Evolutionary conservation across 306 rosid genomes (phyloP).

Genomic region (Castanea mollissima): DNA sequence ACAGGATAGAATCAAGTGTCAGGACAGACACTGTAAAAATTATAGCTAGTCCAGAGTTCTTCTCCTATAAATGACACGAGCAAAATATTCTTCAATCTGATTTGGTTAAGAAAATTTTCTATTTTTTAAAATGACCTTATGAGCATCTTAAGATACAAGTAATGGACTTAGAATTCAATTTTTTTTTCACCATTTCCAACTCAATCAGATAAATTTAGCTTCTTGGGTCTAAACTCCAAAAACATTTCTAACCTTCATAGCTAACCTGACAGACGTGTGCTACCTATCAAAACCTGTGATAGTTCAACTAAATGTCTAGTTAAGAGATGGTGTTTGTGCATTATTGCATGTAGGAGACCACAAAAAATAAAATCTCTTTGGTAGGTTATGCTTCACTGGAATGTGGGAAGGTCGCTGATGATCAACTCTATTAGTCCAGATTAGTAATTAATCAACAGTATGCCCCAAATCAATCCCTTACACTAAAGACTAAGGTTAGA

Average conservation of each 20-base stretch:
- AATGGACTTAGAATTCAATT: not conserved
- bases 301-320: not conserved
- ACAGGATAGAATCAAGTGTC: not conserved
- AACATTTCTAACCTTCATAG: not conserved
- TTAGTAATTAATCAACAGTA: not conserved
- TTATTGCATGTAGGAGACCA: not conserved
- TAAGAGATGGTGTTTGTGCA: not conserved
- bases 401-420: not conserved
- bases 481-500: not conserved
- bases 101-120: not conserved
- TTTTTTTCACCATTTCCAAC: not conserved
- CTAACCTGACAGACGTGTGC: not conserved
- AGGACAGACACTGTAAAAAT: not conserved
- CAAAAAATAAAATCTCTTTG: not conserved
- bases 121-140: not conserved
- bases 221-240: not conserved
- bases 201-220: not conserved
- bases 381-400: not conserved
- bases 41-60: not conserved
- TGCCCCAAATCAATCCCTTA: not conserved
- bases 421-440: not conserved
- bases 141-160: not conserved
- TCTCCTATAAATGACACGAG: not conserved
- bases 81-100: not conserved
- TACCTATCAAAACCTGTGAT: not conserved